Evolutionary conservation across 2,329 filamentous ascomycete genomes (phyloP), one percentile per base, ranked within the genome.

Genomic region (Nemania abortiva): DNA sequence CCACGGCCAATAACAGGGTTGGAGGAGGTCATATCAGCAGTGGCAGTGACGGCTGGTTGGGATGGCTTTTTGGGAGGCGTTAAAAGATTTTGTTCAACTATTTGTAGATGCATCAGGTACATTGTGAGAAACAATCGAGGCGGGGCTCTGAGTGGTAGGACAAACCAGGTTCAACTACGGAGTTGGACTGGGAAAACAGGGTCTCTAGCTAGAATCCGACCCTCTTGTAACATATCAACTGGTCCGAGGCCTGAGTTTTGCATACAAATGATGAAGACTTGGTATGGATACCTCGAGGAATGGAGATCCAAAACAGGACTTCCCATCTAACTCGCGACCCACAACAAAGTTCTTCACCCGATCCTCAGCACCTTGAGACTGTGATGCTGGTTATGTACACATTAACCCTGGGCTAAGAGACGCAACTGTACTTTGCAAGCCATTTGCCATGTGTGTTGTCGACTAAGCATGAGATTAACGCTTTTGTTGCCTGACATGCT

Each of bases 251-350:
- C 13, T 47, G 3, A 6, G 13, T 50, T 56, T 65, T 50, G 58
- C 66, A 69, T 66, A 58, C 29, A 2, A 37, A 53, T 49, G 50
- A 37, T 57, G 24, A 58, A 20, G 62, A 45, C 57, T 65, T 68
- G 20, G 50, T 18, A 49, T 39, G 15, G n/a, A n/a, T n/a, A n/a
- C n/a, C n/a, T n/a, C n/a, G n/a, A n/a, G n/a, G n/a, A n/a, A n/a
- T n/a, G n/a, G n/a, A n/a, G n/a, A n/a, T n/a, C n/a, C n/a, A n/a
- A n/a, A n/a, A n/a, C n/a, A n/a, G n/a, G n/a, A n/a, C n/a, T n/a
- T n/a, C n/a, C n/a, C n/a, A n/a, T n/a, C n/a, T n/a, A n/a, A n/a
- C n/a, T n/a, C n/a, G n/a, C n/a, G n/a, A n/a, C n/a, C n/a, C n/a
- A n/a, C n/a, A n/a, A n/a, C n/a, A n/a, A n/a, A n/a, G n/a, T n/a